These are phyloP conservation scores for Pseudogymnoascus sp. DNA, from an alignment of 2,329 filamentous ascomycete genomes.

Conservation along the genomic window DNA sequence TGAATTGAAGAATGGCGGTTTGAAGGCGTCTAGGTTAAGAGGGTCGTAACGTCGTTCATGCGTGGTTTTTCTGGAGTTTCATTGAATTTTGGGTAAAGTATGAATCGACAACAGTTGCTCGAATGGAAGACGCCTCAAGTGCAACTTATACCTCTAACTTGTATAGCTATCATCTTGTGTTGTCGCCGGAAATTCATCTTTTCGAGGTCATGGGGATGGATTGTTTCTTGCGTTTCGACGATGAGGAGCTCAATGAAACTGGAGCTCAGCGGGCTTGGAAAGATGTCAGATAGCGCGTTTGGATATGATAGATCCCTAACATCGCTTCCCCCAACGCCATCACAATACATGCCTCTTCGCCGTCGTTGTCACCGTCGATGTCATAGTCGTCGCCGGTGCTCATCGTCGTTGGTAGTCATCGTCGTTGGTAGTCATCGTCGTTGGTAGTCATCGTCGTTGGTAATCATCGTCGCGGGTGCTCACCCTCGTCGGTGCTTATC, in stretches of 20 bases:
- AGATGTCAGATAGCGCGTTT: not conserved
- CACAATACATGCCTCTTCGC: not conserved
- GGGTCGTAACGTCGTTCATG: not conserved
- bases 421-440: not conserved
- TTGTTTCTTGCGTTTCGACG: not conserved
- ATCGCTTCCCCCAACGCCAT: not conserved
- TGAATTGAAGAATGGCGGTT: slow-evolving; percentile 18
- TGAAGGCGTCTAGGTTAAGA: not conserved
- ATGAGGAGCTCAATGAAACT: not conserved
- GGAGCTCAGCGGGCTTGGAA: not conserved
- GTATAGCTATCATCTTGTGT: not conserved
- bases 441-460: not conserved
- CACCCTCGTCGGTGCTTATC: not conserved
- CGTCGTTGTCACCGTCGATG: not conserved
- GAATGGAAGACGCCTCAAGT: not conserved
- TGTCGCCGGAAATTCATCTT: not conserved
- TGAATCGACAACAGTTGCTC: not conserved
- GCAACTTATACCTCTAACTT: not conserved
- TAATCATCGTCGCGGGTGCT: not conserved
- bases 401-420: not conserved
- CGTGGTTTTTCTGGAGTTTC: not conserved
- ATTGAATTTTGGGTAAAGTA: not conserved
- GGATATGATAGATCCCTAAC: not conserved
- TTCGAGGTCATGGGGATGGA: not conserved
- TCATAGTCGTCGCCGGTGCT: not conserved